Evolutionary conservation across 2,329 filamentous ascomycete genomes (phyloP).

Genomic region (Neophaeococcomyces aloes): DNA sequence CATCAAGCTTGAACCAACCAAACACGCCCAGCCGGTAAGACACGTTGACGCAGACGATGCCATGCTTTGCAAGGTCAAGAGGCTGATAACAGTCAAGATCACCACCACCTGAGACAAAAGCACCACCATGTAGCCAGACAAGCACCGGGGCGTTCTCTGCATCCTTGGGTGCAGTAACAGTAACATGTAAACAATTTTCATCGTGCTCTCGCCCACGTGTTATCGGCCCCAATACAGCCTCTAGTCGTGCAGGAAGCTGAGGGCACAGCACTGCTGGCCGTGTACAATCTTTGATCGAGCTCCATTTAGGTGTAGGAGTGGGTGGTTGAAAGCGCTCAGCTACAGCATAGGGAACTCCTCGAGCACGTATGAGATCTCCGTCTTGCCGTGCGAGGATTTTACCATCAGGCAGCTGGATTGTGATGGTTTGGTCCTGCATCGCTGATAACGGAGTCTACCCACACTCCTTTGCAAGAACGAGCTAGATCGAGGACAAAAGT

Average conservation of each 20-base stretch:
- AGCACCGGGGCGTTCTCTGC: slow-evolving; percentile 41
- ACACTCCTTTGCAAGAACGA: no score
- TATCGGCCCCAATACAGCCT: slow-evolving; percentile 2
- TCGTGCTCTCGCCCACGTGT: slow-evolving; percentile 13
- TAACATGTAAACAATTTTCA: slow-evolving; percentile 54
- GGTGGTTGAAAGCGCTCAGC: slow-evolving; percentile 5
- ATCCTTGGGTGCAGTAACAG: slow-evolving; percentile 51
- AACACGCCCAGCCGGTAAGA: slow-evolving; percentile 51
- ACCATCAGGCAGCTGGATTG: background rate
- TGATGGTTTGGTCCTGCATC: no score
- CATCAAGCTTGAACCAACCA: slow-evolving; percentile 43
- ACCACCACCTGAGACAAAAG: slow-evolving; percentile 49
- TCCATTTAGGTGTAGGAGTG: background rate
- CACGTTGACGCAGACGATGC: slow-evolving; percentile 42
- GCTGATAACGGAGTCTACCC: no score
- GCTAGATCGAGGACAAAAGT: no score
- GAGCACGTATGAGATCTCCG: slow-evolving; percentile 1
- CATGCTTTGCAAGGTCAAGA: slow-evolving; percentile 45
- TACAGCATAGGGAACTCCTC: slow-evolving; percentile 2
- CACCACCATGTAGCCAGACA: slow-evolving; percentile 52
- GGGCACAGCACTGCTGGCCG: slow-evolving; percentile 23
- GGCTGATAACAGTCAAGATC: slow-evolving; percentile 51
- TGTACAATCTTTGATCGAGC: slow-evolving; percentile 31
- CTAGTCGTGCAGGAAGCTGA: slow-evolving; percentile 5
- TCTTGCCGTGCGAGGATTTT: background rate